These are phyloP conservation scores for Brachypodium distachyon DNA, from an alignment of 202 grass and related monocot genomes.

Conservation along the genomic window DNA sequence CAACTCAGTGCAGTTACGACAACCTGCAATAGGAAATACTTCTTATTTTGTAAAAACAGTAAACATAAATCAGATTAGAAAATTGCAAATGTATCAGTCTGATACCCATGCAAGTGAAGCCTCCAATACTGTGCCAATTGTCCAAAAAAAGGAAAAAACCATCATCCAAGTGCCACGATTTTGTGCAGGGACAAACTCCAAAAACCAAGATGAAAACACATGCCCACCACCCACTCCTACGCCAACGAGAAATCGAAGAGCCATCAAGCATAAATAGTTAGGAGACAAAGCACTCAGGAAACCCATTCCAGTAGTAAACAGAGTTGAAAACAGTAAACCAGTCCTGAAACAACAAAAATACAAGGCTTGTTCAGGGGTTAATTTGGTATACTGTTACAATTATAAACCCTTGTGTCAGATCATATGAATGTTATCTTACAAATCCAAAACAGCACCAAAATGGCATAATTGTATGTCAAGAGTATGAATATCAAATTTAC, in stretches of 20 bases:
- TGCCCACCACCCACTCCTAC: conserved; percentile 61
- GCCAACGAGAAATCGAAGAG: conserved; percentile 66
- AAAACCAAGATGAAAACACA: conserved; percentile 81
- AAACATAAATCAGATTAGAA: not conserved
- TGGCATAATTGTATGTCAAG: not conserved
- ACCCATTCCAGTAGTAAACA: conserved; percentile 60
- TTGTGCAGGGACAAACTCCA: conserved; percentile 79
- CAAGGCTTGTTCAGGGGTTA: conserved; percentile 13
- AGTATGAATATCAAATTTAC: not conserved
- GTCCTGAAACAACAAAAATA: conserved; percentile 54
- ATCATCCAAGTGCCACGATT: conserved; percentile 86
- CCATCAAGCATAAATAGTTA: conserved; percentile 58
- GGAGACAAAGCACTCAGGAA: conserved; percentile 69
- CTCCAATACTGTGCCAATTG: conserved; percentile 69
- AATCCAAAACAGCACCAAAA: not conserved
- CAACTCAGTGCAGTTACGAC: conserved; percentile 42
- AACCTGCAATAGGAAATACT: conserved; percentile 31
- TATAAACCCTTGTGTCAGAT: not conserved
- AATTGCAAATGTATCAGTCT: not conserved
- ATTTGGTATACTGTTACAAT: not conserved
- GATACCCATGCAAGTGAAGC: conserved; percentile 86
- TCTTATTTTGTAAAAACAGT: not conserved
- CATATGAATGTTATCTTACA: not conserved
- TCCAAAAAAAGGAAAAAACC: conserved; percentile 68
- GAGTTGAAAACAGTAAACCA: conserved; percentile 64